Percentiles rank a stretch among this genome's conserved stretches.
Evolutionary conservation across 768 basidiomycete genomes (phyloP).

Genomic region (Clathrus columnatus): DNA sequence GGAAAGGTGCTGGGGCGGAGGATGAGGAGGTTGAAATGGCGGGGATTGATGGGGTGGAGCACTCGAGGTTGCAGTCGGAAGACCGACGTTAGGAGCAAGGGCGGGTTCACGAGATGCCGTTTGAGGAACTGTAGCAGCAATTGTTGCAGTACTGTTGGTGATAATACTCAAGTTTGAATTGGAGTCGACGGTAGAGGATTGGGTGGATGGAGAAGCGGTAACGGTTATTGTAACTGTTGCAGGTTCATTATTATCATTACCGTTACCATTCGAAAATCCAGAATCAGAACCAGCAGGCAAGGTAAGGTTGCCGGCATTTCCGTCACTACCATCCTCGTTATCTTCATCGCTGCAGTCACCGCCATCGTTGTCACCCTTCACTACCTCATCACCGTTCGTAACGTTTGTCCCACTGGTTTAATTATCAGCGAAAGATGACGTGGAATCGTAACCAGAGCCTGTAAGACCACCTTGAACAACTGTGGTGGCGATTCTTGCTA

Average conservation of each 20-base stretch:
- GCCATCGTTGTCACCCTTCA: conserved; percentile 8
- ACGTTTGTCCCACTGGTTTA: conserved; percentile 10
- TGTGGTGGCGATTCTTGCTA: conserved; percentile 33
- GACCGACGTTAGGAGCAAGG: conserved; percentile 4
- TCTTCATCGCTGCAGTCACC: conserved; percentile 11
- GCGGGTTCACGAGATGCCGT: background rate
- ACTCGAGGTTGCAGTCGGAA: background rate
- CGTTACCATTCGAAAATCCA: background rate
- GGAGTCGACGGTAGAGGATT: conserved; percentile 22
- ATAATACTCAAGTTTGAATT: conserved; percentile 20
- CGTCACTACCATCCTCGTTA: conserved; percentile 9
- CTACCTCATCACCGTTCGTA: conserved; percentile 12
- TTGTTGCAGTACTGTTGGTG: conserved; percentile 15
- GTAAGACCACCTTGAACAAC: conserved; percentile 21
- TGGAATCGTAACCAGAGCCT: conserved; percentile 9
- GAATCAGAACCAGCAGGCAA: no score
- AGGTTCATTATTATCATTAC: background rate
- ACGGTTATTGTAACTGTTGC: conserved; percentile 8
- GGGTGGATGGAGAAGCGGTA: background rate
- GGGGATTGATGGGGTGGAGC: background rate
- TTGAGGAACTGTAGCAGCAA: background rate
- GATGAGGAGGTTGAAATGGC: background rate
- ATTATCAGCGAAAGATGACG: conserved; percentile 16
- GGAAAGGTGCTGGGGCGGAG: conserved; percentile 1
- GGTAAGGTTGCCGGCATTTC: conserved; percentile 12